Evolutionary conservation across 169 alveolate species (phyloP).

Genomic region (Plasmodium gaboni): DNA sequence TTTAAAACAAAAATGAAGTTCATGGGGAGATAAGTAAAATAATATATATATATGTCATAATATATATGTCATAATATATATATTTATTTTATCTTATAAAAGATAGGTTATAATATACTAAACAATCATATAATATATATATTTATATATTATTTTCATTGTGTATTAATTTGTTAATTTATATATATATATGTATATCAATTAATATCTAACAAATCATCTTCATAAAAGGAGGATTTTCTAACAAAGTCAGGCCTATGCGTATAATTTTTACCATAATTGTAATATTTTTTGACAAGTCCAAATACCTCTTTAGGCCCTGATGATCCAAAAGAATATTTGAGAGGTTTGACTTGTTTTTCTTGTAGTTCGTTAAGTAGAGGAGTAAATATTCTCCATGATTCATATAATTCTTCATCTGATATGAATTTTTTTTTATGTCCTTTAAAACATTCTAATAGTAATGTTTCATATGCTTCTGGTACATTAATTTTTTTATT

Average conservation of each 20-base stretch:
- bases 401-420: conserved; percentile 82
- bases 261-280: conserved; percentile 75
- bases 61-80: too few species aligned
- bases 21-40: too few species aligned
- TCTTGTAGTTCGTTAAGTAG: conserved; percentile 79
- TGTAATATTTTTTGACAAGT: conserved; percentile 74
- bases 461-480: conserved; percentile 84
- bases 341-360: conserved; percentile 77
- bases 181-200: background rate
- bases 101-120: too few species aligned
- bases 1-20: too few species aligned
- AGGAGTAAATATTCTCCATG: conserved; percentile 87
- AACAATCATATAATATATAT: too few species aligned
- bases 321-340: conserved; percentile 81
- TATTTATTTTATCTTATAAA: too few species aligned
- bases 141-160: too few species aligned
- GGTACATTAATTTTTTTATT: conserved; percentile 76
- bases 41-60: too few species aligned
- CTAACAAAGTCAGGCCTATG: conserved; percentile 56
- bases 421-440: conserved; percentile 79
- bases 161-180: too few species aligned
- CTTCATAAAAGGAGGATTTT: conserved; percentile 68
- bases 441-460: conserved; percentile 79
- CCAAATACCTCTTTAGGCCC: conserved; percentile 81
- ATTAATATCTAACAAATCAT: conserved; percentile 38